Evolutionary conservation across 495 filamentous ascomycete genomes (phyloP).

Genomic region (Penicillium goetzii): DNA sequence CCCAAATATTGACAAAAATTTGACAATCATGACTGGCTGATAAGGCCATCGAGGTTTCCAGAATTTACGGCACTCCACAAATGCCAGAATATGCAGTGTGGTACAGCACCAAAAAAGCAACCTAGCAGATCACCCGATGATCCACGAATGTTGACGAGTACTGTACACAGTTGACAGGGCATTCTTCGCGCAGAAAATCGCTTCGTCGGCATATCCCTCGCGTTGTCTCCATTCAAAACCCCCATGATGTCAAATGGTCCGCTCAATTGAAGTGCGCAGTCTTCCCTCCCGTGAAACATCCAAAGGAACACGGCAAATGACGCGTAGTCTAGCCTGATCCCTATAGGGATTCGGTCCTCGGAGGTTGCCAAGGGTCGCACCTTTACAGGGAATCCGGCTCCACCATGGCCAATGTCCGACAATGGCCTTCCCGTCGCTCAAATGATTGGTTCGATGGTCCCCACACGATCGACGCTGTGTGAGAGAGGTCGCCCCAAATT

Average conservation of each 20-base stretch:
- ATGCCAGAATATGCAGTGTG: neutral
- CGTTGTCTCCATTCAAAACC: neutral
- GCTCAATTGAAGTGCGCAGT: neutral
- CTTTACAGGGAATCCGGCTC: conserved; percentile 15
- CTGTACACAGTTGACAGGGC: conserved; percentile 9
- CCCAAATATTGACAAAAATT: neutral
- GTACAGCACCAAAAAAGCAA: neutral
- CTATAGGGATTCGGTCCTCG: conserved; percentile 16
- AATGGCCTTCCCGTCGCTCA: neutral
- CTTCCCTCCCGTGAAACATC: neutral
- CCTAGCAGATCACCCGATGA: conserved; percentile 11
- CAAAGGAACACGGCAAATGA: conserved; percentile 22
- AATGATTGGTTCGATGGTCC: conserved; percentile 15
- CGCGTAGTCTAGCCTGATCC: conserved; percentile 20
- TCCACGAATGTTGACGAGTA: conserved; percentile 19
- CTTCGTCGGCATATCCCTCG: conserved; percentile 18
- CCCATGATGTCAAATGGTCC: neutral
- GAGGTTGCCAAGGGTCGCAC: conserved; percentile 16
- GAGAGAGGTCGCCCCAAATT: conserved; percentile 2
- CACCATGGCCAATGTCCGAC: conserved; percentile 24
- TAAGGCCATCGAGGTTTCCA: neutral
- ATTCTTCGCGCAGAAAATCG: conserved; percentile 9
- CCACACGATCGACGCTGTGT: conserved; percentile 18
- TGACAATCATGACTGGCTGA: neutral
- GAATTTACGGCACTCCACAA: neutral